These are phyloP conservation scores for Pyrenophora tritici-repentis DNA, from an alignment of 2,329 filamentous ascomycete genomes.

Conservation along the genomic window DNA sequence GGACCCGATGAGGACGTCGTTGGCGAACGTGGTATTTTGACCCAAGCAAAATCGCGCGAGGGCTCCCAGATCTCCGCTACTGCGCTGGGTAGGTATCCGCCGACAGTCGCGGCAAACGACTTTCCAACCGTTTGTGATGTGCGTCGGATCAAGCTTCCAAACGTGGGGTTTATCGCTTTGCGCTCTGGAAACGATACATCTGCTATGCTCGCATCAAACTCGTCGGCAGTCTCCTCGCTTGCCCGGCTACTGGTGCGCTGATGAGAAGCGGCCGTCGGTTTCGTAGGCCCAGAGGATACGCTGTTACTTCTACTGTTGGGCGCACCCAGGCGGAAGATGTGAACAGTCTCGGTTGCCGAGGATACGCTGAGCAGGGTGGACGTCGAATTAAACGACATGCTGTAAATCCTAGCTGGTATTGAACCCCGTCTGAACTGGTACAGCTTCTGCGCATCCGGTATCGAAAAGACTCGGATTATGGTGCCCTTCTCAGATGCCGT, in stretches of 20 bases:
- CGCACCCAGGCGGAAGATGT: constrained; percentile 80
- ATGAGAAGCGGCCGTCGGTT: constrained; percentile 32
- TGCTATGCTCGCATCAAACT: constrained; percentile 49
- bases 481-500: constrained; percentile 98
- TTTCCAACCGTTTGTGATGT: constrained; percentile 94
- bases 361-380: constrained; percentile 94
- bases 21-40: constrained; percentile 77
- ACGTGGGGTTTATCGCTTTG: constrained; percentile 67
- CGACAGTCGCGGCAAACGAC: constrained; percentile 84
- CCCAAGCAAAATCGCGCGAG: constrained; percentile 90
- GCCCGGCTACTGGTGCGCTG: constrained; percentile 52
- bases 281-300: constrained; percentile 32
- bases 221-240: constrained; percentile 46
- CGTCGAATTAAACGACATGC: constrained; percentile 97
- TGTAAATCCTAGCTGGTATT: constrained; percentile 94
- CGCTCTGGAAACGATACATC: constrained; percentile 39
- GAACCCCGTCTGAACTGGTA: constrained; percentile 96
- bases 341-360: constrained; percentile 93
- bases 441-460: constrained; percentile 88
- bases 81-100: constrained; percentile 88
- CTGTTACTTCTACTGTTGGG: constrained; percentile 44
- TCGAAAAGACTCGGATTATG: constrained; percentile 92
- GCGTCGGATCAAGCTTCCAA: constrained; percentile 88
- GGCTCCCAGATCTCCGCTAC: constrained; percentile 99
- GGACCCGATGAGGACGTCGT: constrained; percentile 54